Evolutionary conservation across 768 basidiomycete genomes (phyloP).

Genomic region (Boletus speciosus): DNA sequence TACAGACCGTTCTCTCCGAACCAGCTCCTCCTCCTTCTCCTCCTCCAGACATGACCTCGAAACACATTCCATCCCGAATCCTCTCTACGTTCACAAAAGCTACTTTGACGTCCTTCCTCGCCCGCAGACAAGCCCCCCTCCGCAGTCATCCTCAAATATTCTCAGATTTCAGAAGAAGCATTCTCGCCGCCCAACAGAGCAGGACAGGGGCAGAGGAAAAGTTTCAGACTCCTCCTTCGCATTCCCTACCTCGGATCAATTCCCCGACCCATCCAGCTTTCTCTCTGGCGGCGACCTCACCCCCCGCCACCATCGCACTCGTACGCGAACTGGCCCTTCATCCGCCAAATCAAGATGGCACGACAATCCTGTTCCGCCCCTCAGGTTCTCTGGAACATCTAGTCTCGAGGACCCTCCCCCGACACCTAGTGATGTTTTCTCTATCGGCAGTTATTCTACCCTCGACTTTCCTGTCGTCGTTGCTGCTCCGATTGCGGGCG

Average conservation of each 20-base stretch:
- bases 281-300: slow-evolving; percentile 28
- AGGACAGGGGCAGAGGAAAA: slow-evolving; percentile 26
- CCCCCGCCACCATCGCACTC: slow-evolving; percentile 43
- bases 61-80: slow-evolving; percentile 20
- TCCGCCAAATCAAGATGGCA: slow-evolving; percentile 39
- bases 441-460: slow-evolving; percentile 18
- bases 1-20: slow-evolving; percentile 43
- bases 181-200: slow-evolving; percentile 25
- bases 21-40: slow-evolving; percentile 59
- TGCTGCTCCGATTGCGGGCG: slow-evolving; percentile 71
- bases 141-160: slow-evolving; percentile 21
- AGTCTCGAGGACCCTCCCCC: slow-evolving; percentile 73
- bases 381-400: slow-evolving; percentile 66
- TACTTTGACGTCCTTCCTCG: slow-evolving; percentile 49
- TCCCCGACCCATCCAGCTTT: slow-evolving; percentile 26
- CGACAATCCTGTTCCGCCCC: slow-evolving; percentile 45
- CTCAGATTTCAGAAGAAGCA: slow-evolving; percentile 17
- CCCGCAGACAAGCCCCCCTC: slow-evolving; percentile 37
- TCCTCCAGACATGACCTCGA: slow-evolving; percentile 53
- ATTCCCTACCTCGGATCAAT: slow-evolving; percentile 27
- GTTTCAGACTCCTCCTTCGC: slow-evolving; percentile 25
- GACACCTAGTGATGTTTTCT: slow-evolving; percentile 55
- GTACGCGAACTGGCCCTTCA: slow-evolving; percentile 61
- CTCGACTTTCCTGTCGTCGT: slow-evolving; percentile 64
- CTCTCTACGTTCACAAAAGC: slow-evolving; percentile 25